Base-by-base conservation (phyloP, 106 monocot genomes). In the Vanilla planifolia region DNA sequence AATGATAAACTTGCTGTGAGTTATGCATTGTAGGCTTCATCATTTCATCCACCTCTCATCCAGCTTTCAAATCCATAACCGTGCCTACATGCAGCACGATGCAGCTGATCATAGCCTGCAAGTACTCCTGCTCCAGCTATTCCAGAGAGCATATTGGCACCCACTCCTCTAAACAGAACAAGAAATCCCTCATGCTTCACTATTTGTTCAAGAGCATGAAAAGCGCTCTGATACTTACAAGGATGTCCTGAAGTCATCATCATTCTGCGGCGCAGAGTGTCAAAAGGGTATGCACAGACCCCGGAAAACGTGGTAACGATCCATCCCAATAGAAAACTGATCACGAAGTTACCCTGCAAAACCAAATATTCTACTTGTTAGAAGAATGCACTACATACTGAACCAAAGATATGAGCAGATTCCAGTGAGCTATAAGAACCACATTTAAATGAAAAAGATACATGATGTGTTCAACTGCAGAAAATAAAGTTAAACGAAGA, bases 111-210 rank as follows among this genome's bases (percentile, higher is more conserved):
- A 64, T 89, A 86, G 2, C 90, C 86, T 8, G 90, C 77, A 37
- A 96, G 83, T 33, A 90, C 95, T 61, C 89, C 89, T 14, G 90
- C 90, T 21, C 90, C 95, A 5, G 90, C 90, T 64, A 96, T 79
- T 68, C 95, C 83, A 27, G 90, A 86, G 35, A 90, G 83, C 75
- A 96, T 81, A 67, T 96, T 96, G 58, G 95, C 95, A 59, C 75
- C 68, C 25, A 65, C 79, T 62, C 95, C 95, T 69, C 81, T 79
- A 41, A 79, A 96, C 13, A 96, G 67, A 22, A 74, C 67, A 25
- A 42, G 51, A 64, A 79, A 78, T 53, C 95, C 90, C 55, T 90
- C 90, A 14, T 65, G 68, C 5, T 32, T 41, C 29, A 90, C 71
- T 32, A 90, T 95, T 9, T 70, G 73, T 45, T 63, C 47, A 1